Conservation (phyloP, 352 stramenopile species). For the Phytophthora cryptogea region DNA sequence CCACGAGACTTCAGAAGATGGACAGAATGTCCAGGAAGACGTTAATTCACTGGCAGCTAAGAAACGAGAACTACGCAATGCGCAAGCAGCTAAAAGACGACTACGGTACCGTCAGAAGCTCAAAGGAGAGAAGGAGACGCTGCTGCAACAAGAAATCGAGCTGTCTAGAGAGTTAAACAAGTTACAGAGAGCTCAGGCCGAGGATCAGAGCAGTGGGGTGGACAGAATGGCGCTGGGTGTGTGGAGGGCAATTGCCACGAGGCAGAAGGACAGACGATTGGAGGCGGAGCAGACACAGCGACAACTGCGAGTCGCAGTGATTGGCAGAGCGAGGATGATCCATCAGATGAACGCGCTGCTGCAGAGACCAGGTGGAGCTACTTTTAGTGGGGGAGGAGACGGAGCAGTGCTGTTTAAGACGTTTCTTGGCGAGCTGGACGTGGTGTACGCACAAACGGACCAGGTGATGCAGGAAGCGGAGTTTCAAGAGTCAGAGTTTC, state of each 20-base stretch:
- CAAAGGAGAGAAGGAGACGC: conserved; percentile 18
- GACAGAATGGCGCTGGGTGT: neutral
- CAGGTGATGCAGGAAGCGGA: conserved; percentile 10
- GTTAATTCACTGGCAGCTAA: neutral
- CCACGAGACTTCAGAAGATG: neutral
- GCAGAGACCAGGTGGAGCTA: neutral
- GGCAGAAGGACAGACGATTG: conserved; percentile 18
- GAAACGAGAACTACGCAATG: conserved; percentile 1
- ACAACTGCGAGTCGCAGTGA: conserved; percentile 12
- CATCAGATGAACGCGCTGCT: conserved; percentile 16
- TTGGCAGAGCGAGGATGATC: conserved; percentile 14
- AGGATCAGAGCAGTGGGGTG: neutral
- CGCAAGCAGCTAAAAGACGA: conserved; percentile 15
- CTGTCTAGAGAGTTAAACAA: conserved; percentile 4
- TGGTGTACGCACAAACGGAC: conserved; percentile 22
- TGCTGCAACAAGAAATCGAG: conserved; percentile 4
- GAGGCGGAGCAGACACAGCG: conserved; percentile 15
- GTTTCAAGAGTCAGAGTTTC: conserved; percentile 10
- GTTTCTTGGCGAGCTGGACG: conserved; percentile 16
- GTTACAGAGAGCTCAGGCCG: neutral
- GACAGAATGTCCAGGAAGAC: neutral
- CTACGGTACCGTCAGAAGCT: conserved; percentile 21
- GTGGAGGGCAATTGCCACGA: conserved; percentile 15
- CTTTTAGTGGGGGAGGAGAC: neutral
- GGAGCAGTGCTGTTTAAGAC: conserved; percentile 13